phyloP scores from a whole-genome alignment of 768 basidiomycete genomes.

The Gautieria morchelliformis region DNA sequence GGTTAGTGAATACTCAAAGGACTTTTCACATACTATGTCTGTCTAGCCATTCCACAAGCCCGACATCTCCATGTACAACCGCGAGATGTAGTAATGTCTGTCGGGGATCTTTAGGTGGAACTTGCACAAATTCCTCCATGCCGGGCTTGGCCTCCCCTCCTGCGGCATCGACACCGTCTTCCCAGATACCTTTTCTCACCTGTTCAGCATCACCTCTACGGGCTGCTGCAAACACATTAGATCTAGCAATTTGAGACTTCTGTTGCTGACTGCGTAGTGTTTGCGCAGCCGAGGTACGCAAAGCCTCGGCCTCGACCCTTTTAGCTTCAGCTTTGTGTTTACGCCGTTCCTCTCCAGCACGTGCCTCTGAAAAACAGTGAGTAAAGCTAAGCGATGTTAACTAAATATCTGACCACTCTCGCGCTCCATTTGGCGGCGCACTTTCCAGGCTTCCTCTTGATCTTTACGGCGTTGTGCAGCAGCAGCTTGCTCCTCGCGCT shows the following conservation, averaged over 20 bases:
- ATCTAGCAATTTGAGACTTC: conserved; percentile 46
- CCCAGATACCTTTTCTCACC: conserved; percentile 61
- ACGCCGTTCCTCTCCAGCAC: conserved; percentile 48
- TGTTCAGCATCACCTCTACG: conserved; percentile 39
- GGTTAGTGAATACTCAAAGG: conserved; percentile 7
- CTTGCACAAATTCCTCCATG: conserved; percentile 40
- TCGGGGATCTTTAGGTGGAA: conserved; percentile 38
- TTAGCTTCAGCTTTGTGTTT: conserved; percentile 44
- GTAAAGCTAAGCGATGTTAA: conserved; percentile 4
- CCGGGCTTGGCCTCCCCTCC: conserved; percentile 60
- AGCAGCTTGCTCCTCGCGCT: conserved; percentile 43
- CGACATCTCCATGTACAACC: conserved; percentile 41
- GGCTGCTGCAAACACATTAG: conserved; percentile 56
- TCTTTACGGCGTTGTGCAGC: conserved; percentile 42
- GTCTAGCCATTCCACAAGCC: conserved; percentile 60
- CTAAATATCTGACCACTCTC: conserved; percentile 35
- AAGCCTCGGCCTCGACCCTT: conserved; percentile 43
- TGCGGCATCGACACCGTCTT: conserved; percentile 57
- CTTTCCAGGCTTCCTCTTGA: conserved; percentile 31
- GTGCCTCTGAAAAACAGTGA: conserved; percentile 29
- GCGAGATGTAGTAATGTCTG: conserved; percentile 70
- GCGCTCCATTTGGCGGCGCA: conserved; percentile 26
- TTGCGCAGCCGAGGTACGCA: conserved; percentile 41
- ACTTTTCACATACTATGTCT: conserved; percentile 46
- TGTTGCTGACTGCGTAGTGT: conserved; percentile 36